These are phyloP conservation scores for Aspergillus pseudoviridinutans DNA, from an alignment of 2,329 filamentous ascomycete genomes.

Conservation along the genomic window DNA sequence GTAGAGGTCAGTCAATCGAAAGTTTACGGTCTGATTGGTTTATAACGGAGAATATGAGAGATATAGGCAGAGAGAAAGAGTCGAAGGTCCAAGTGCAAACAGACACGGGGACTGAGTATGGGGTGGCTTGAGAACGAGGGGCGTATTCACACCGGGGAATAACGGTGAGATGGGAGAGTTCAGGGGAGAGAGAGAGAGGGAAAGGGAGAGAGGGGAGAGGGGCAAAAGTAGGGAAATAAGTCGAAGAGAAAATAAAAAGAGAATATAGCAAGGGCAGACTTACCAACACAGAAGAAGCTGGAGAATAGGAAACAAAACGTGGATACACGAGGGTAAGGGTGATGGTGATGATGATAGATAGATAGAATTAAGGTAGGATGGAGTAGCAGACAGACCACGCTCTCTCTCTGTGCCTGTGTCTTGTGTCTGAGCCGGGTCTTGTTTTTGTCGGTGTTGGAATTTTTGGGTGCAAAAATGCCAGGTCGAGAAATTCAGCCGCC, in stretches of 20 bases:
- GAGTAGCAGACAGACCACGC: conserved; percentile 5
- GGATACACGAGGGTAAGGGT: conserved; percentile 1
- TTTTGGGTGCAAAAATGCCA: conserved; percentile 35
- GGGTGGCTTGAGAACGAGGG: conserved; percentile 6
- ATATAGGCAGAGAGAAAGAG: not conserved
- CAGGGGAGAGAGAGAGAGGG: conserved; percentile 10
- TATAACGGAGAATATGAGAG: not conserved
- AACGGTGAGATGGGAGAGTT: conserved; percentile 8
- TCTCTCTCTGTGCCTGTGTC: conserved; percentile 13
- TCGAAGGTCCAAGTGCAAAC: not conserved
- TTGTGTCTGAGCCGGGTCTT: not conserved
- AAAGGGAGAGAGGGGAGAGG: conserved; percentile 7
- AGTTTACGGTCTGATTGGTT: not conserved
- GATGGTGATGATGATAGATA: conserved; percentile 7
- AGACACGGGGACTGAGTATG: not conserved
- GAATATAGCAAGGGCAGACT: not conserved
- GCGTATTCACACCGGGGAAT: conserved; percentile 8
- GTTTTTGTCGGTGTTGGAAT: conserved; percentile 26
- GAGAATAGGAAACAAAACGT: not conserved
- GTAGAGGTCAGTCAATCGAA: conserved; percentile 16
- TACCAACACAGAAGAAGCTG: conserved; percentile 1
- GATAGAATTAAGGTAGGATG: not conserved
- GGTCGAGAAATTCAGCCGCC: conserved; percentile 33
- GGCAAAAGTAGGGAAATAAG: conserved; percentile 1
- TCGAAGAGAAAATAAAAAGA: not conserved